phyloP scores from a whole-genome alignment of 148 eudicot genomes.

The Rhododendron kiyosumense region DNA sequence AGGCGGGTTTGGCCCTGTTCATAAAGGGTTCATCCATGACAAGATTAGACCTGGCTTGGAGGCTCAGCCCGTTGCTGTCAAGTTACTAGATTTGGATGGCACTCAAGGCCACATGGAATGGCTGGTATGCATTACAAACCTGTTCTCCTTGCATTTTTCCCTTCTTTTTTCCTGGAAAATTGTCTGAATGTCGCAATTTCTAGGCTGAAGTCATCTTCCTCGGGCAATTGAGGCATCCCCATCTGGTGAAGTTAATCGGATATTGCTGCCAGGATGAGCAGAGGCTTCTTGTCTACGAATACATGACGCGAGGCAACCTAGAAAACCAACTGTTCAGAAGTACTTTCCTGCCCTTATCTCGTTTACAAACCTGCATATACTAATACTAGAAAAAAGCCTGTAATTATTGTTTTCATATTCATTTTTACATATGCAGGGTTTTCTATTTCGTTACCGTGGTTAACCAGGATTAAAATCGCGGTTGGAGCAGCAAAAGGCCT shows the following conservation, averaged over 20 bases:
- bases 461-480: slow-evolving; percentile 69
- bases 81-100: slow-evolving; percentile 75
- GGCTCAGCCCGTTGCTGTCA: slow-evolving; percentile 85
- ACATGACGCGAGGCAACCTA: slow-evolving; percentile 69
- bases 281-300: slow-evolving; percentile 79
- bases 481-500: slow-evolving; percentile 78
- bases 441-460: slow-evolving; percentile 58
- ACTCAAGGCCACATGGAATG: slow-evolving; percentile 83
- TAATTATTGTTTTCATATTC: neutral
- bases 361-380: neutral
- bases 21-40: slow-evolving; percentile 77
- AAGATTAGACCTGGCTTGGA: slow-evolving; percentile 51
- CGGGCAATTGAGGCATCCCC: slow-evolving; percentile 78
- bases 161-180: neutral
- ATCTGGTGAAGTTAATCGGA: slow-evolving; percentile 81
- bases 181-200: neutral
- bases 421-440: slow-evolving; percentile 35
- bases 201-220: slow-evolving; percentile 81
- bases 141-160: neutral
- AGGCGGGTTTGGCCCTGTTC: slow-evolving; percentile 91
- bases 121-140: slow-evolving; percentile 52
- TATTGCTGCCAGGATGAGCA: slow-evolving; percentile 84
- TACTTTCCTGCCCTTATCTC: slow-evolving; percentile 14
- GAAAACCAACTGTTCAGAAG: slow-evolving; percentile 73
- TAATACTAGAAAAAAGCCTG: neutral